Conservation (phyloP, 2,329 filamentous ascomycete species). For the Scleromitrula shiraiana region DNA sequence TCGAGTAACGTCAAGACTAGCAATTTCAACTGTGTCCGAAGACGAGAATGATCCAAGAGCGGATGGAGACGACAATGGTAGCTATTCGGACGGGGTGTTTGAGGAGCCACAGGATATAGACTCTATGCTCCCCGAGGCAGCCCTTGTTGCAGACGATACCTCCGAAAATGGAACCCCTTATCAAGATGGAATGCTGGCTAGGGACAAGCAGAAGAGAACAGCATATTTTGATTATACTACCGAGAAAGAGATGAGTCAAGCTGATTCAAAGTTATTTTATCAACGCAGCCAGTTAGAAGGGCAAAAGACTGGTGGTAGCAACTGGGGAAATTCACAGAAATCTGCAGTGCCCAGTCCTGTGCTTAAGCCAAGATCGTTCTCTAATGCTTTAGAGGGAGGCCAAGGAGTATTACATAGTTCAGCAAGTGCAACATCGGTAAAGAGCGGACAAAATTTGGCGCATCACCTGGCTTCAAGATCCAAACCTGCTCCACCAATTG, state of each 20-base stretch:
- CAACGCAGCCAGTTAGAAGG: slow-evolving; percentile 68
- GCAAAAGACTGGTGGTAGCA: slow-evolving; percentile 27
- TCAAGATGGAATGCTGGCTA: slow-evolving; percentile 43
- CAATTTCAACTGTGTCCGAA: not conserved
- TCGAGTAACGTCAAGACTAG: not conserved
- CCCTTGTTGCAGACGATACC: slow-evolving; percentile 18
- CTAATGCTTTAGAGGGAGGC: slow-evolving; percentile 20
- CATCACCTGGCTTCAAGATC: slow-evolving; percentile 18
- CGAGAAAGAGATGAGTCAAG: slow-evolving; percentile 89
- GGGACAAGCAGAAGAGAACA: slow-evolving; percentile 60
- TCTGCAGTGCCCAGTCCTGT: slow-evolving; percentile 26
- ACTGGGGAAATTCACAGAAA: slow-evolving; percentile 26
- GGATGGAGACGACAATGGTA: not conserved
- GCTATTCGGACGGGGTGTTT: slow-evolving; percentile 15
- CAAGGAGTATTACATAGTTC: slow-evolving; percentile 19
- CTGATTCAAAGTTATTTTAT: slow-evolving; percentile 93
- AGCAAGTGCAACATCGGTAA: slow-evolving; percentile 25
- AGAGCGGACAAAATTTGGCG: slow-evolving; percentile 14
- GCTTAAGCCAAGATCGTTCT: slow-evolving; percentile 21
- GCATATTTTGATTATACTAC: slow-evolving; percentile 90
- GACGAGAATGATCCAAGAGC: not conserved
- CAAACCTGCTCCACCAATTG: slow-evolving; percentile 22
- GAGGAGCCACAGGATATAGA: slow-evolving; percentile 15
- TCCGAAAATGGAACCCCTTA: slow-evolving; percentile 20
- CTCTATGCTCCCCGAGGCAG: slow-evolving; percentile 25